Evolutionary conservation across 2,329 filamentous ascomycete genomes (phyloP).

Genomic region (Monosporascus ibericus): DNA sequence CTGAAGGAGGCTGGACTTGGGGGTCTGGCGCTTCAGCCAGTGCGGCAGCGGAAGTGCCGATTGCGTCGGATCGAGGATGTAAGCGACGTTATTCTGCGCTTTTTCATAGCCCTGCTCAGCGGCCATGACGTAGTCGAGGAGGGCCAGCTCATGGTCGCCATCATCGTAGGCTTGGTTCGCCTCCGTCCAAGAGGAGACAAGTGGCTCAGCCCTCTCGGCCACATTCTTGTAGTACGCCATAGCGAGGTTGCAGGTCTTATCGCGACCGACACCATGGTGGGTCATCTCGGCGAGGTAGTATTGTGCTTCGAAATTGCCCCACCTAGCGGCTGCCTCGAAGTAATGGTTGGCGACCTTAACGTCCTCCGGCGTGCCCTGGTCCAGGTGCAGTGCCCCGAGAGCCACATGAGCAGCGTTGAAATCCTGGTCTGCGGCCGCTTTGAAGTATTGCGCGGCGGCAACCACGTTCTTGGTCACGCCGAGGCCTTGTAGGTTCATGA

Average conservation of each 20-base stretch:
- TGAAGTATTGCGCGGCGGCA: slow-evolving; percentile 70
- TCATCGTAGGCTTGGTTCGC: slow-evolving; percentile 76
- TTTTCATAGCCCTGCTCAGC: slow-evolving; percentile 89
- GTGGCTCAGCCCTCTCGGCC: slow-evolving; percentile 63
- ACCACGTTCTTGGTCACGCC: slow-evolving; percentile 61
- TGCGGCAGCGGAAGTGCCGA: slow-evolving; percentile 53
- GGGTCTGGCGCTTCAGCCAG: slow-evolving; percentile 40
- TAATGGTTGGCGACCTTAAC: slow-evolving; percentile 74
- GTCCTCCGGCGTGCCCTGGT: slow-evolving; percentile 68
- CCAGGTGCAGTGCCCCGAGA: slow-evolving; percentile 76
- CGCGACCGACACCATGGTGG: slow-evolving; percentile 71
- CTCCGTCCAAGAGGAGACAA: slow-evolving; percentile 74
- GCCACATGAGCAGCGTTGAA: slow-evolving; percentile 75
- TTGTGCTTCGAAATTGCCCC: slow-evolving; percentile 79
- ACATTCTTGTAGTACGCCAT: slow-evolving; percentile 78
- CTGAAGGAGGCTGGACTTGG: slow-evolving; percentile 35
- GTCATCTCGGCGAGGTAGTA: slow-evolving; percentile 90
- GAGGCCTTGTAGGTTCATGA: slow-evolving; percentile 77
- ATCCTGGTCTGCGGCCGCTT: slow-evolving; percentile 74
- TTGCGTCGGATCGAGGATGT: slow-evolving; percentile 69
- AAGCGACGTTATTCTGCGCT: slow-evolving; percentile 86
- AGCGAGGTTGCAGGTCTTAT: slow-evolving; percentile 71
- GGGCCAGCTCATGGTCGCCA: slow-evolving; percentile 72
- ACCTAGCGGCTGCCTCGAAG: slow-evolving; percentile 79
- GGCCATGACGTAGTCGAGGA: slow-evolving; percentile 77